Conservation (phyloP, 1,139 yeast species). For the Blastobotrys persicus region DNA sequence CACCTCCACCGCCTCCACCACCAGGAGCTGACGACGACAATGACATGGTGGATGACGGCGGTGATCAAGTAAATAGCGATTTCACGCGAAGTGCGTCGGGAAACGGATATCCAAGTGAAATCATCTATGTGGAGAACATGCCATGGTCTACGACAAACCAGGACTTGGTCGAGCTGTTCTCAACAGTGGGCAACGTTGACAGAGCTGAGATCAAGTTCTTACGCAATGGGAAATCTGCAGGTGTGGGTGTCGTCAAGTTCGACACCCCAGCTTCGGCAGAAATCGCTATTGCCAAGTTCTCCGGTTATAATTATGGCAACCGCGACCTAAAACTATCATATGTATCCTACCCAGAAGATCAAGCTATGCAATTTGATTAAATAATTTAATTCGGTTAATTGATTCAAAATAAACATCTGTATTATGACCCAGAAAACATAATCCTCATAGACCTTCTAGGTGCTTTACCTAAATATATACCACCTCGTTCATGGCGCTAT, state of each 20-base stretch:
- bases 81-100: conserved; percentile 65
- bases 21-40: conserved; percentile 9
- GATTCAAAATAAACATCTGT: not conserved
- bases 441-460: no score
- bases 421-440: no score
- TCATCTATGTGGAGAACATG: conserved; percentile 71
- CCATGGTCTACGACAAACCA: conserved; percentile 87
- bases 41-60: not conserved
- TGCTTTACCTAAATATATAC: no score
- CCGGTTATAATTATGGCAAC: conserved; percentile 82
- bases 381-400: not conserved
- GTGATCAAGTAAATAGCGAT: conserved; percentile 31
- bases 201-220: conserved; percentile 76
- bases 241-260: conserved; percentile 81
- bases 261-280: conserved; percentile 68
- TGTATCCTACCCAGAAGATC: conserved; percentile 36
- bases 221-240: conserved; percentile 67
- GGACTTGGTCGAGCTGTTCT: conserved; percentile 83
- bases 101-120: conserved; percentile 61
- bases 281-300: conserved; percentile 67
- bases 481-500: no score
- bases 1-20: conserved; percentile 14
- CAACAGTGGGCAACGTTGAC: conserved; percentile 73
- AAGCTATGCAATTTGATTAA: conserved; percentile 8
- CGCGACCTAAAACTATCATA: conserved; percentile 65